Conservation (phyloP, 2,329 filamentous ascomycete species). For the Neonectria coccinea region DNA sequence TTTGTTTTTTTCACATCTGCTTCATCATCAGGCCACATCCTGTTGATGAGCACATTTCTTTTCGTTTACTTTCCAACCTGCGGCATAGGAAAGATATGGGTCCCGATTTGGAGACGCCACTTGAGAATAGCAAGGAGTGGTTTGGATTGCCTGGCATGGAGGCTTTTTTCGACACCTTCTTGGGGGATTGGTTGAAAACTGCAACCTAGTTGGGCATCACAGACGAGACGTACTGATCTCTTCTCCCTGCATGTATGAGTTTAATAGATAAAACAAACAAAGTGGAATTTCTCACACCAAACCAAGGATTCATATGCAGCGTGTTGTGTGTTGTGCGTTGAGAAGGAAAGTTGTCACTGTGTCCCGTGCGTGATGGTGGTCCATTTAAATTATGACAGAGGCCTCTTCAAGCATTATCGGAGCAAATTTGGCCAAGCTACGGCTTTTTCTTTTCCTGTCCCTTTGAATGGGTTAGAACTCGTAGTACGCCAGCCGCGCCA, state of each 20-base stretch:
- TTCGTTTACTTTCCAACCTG: slow-evolving; percentile 1
- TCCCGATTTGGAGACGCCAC: background rate
- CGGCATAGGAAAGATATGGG: background rate
- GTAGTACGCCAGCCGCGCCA: too few species aligned
- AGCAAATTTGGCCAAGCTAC: too few species aligned
- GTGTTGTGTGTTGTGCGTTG: background rate
- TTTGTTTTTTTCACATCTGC: background rate
- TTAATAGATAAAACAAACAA: background rate
- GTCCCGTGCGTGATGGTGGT: too few species aligned
- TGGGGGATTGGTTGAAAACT: slow-evolving; percentile 9
- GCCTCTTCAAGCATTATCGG: slow-evolving; percentile 1
- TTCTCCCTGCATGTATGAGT: slow-evolving; percentile 6
- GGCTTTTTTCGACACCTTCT: slow-evolving; percentile 4
- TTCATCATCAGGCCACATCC: background rate
- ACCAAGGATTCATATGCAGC: background rate
- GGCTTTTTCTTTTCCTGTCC: too few species aligned
- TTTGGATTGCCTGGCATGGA: slow-evolving; percentile 7
- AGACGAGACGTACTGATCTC: slow-evolving; percentile 9
- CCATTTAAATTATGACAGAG: too few species aligned
- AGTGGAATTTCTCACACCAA: slow-evolving; percentile 10
- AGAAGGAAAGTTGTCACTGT: background rate
- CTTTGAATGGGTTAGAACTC: too few species aligned
- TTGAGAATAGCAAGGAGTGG: slow-evolving; percentile 6
- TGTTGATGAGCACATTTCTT: background rate
- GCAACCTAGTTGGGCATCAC: slow-evolving; percentile 8